These are phyloP conservation scores for Cyclaneusma minus DNA, from an alignment of 2,329 filamentous ascomycete species.

Conservation along the genomic window DNA sequence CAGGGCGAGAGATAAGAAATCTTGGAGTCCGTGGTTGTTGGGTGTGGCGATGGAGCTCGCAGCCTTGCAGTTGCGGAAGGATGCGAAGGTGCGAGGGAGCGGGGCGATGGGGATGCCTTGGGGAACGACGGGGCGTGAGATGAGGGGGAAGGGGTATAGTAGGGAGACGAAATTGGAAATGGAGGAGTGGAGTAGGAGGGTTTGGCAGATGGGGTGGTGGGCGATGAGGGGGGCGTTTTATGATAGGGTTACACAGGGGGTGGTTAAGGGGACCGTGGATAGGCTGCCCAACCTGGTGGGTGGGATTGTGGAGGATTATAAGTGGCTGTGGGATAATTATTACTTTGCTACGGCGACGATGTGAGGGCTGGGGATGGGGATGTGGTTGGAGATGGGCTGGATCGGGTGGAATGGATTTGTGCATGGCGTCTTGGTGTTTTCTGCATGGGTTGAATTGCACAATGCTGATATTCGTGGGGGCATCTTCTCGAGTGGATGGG, in stretches of 20 bases:
- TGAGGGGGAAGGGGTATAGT: conserved; percentile 59
- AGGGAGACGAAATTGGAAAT: conserved; percentile 76
- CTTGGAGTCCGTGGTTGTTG: conserved; percentile 85
- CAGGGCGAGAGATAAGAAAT: conserved; percentile 46
- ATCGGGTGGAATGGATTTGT: no score
- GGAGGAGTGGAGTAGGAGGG: conserved; percentile 77
- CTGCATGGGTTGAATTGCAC: no score
- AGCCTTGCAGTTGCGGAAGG: conserved; percentile 66
- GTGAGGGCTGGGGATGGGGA: no score
- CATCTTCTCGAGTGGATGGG: no score
- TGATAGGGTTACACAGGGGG: conserved; percentile 69
- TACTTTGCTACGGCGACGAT: conserved; percentile 64
- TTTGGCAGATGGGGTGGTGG: conserved; percentile 93
- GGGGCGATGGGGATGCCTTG: no score
- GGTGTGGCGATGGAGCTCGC: conserved; percentile 76
- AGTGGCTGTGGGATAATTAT: conserved; percentile 96
- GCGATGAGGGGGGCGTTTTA: conserved; percentile 93
- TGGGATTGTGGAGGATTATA: conserved; percentile 85
- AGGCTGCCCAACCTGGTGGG: conserved; percentile 60
- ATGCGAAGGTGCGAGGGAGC: conserved; percentile 22
- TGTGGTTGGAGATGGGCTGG: no score
- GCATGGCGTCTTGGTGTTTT: no score
- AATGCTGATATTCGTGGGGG: no score
- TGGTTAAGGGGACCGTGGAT: conserved; percentile 39
- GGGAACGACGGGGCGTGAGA: no score